These are phyloP conservation scores for Hansenula lynferdii DNA, from an alignment of 1,139 yeast genomes.

Conservation along the genomic window DNA sequence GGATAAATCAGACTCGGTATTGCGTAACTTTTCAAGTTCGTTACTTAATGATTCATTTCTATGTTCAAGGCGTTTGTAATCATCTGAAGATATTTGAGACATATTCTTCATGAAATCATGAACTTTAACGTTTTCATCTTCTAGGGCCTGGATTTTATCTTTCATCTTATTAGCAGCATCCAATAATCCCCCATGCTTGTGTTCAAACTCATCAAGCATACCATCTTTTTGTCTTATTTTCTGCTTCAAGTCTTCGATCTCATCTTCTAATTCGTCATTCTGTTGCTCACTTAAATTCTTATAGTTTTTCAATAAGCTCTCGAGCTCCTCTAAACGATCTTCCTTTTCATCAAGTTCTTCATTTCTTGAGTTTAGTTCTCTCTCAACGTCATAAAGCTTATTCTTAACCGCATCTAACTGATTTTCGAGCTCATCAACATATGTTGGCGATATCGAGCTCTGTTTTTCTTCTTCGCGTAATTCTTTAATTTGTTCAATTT, in stretches of 20 bases:
- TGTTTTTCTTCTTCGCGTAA: not conserved
- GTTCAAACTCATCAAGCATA: not conserved
- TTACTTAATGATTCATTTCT: not conserved
- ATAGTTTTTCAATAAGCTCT: slow-evolving; percentile 1
- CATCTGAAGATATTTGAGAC: slow-evolving; percentile 1
- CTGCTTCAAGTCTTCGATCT: slow-evolving; percentile 3
- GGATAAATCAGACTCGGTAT: not conserved
- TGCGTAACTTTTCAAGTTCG: not conserved
- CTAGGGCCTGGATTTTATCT: not conserved
- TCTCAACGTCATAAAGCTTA: slow-evolving; percentile 10
- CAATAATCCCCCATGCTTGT: not conserved
- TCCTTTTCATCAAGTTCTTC: slow-evolving; percentile 19
- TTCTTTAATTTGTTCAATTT: not conserved
- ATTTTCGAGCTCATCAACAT: slow-evolving; percentile 7
- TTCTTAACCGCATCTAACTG: slow-evolving; percentile 9
- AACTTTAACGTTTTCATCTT: not conserved
- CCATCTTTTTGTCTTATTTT: not conserved
- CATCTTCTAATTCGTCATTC: slow-evolving; percentile 15
- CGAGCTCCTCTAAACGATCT: slow-evolving; percentile 15
- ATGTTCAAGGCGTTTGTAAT: slow-evolving; percentile 6
- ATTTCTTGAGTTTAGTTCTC: slow-evolving; percentile 16
- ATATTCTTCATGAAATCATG: not conserved
- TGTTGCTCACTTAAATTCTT: not conserved
- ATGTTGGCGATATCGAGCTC: not conserved
- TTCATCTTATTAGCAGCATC: not conserved